Evolutionary conservation across 805 yeast genomes (phyloP), one percentile per base, ranked within the genome.

Genomic region (Zygosaccharomyces siamensis): DNA sequence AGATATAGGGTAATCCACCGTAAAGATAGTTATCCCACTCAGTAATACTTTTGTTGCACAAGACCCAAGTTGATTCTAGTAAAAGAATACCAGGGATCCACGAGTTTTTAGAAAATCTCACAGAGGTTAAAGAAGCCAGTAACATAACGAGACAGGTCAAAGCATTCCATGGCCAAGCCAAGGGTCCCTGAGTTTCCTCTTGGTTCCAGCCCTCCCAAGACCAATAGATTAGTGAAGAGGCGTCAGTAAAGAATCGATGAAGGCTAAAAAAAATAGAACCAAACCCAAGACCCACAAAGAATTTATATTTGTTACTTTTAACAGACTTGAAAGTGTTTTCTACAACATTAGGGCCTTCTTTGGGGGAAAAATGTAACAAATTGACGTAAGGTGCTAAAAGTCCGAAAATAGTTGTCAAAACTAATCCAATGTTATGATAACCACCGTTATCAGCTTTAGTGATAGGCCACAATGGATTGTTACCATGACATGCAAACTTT

Each of bases 401-500:
- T 2, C 92, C 89, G 35, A 81, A 76, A 7, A 77, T 54, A 4
- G 83, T 57, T n/a, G 53, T 57, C 1, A 64, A 38, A 11, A 55
- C 37, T n/a, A 64, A 43, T 20, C 95, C 96, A 27, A 80, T 68
- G 45, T 73, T 74, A 67, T 92, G 92, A 74, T 80, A 80, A 11
- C 99, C 99, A 16, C 97, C 97, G 58, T 87, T 89, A 10, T 73
- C 77, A 14, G 74, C 75, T 64, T 89, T 83, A 90, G 93, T 83
- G 44, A 90, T 85, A 26, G 98, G 95, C 99, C 99, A 93, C 42
- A 89, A 73, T 33, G 99, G 99, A 64, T 93, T 93, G 63, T 90
- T 90, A 2, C 98, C 81, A 69, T 79, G 85, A 58, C 76, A 79
- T 7, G 84, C 79, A 69, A 78, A 85, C 62, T 93, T 93, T 16